A percentile compares a stretch with the other conserved stretches of the same genome.
Conservation (phyloP, 2,329 filamentous ascomycete species). For the Zopfia rhizophila region DNA sequence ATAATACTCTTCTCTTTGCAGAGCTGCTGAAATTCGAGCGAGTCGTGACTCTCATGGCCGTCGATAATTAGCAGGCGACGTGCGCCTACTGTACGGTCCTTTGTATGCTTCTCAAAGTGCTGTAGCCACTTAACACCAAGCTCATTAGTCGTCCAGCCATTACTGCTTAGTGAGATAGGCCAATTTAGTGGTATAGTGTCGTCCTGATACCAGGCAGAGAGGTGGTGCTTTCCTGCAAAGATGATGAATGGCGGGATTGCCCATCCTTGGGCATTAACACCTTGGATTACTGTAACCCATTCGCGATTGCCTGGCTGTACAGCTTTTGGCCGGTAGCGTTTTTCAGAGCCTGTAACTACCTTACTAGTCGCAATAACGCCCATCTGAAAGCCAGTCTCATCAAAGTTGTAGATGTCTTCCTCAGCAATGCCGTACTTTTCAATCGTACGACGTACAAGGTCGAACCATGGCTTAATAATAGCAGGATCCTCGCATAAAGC, state of each 20-base stretch:
- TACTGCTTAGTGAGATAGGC: constrained; percentile 41
- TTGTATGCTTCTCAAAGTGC: constrained; percentile 49
- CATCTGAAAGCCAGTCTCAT: constrained; percentile 47
- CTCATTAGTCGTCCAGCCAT: constrained; percentile 50
- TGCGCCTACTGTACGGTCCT: constrained; percentile 27
- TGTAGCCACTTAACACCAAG: constrained; percentile 48
- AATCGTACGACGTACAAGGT: constrained; percentile 1
- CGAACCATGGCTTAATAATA: constrained; percentile 14
- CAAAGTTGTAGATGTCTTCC: constrained; percentile 30
- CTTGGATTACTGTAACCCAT: constrained; percentile 36
- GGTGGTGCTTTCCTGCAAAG: constrained; percentile 24
- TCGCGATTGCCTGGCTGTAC: constrained; percentile 38
- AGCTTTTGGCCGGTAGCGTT: constrained; percentile 24
- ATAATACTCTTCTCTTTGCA: constrained; percentile 52
- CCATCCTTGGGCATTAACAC: constrained; percentile 11
- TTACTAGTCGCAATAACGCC: constrained; percentile 37
- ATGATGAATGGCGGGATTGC: constrained; percentile 33
- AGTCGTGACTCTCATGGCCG: constrained; percentile 49
- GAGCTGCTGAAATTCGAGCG: constrained; percentile 47
- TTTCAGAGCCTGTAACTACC: constrained; percentile 38
- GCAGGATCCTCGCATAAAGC: constrained; percentile 17
- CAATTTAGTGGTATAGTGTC: constrained; percentile 30
- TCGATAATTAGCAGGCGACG: constrained; percentile 53
- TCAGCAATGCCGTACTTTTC: constrained; percentile 23
- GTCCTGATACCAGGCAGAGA: constrained; percentile 17